Conservation (phyloP, 495 filamentous ascomycete genomes). For the Penicillium argentinense region DNA sequence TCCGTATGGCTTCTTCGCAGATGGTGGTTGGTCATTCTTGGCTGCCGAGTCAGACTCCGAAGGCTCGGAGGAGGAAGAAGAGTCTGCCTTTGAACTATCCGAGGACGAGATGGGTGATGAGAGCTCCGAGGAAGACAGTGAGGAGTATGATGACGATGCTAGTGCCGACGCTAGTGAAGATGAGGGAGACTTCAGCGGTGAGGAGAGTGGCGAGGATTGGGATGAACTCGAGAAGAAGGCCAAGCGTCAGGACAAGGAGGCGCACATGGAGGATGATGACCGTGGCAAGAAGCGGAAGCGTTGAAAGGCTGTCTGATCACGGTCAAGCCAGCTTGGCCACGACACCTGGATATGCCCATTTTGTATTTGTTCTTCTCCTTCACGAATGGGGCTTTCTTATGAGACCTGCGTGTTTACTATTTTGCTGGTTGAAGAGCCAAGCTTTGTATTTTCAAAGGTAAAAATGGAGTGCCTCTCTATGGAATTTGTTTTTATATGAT, state of each 20-base stretch:
- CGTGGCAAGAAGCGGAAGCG: conserved; percentile 58
- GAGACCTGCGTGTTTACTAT: no score
- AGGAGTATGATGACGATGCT: conserved; percentile 92
- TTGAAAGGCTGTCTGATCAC: no score
- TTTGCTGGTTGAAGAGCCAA: no score
- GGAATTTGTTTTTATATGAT: no score
- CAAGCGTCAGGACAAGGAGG: conserved; percentile 80
- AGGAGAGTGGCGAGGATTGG: conserved; percentile 87
- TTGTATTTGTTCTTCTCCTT: conserved; percentile 3
- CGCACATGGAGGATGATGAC: conserved; percentile 69
- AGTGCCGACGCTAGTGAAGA: conserved; percentile 71
- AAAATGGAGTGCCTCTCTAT: no score
- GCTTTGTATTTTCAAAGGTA: no score
- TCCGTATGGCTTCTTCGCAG: conserved; percentile 89
- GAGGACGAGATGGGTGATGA: conserved; percentile 84
- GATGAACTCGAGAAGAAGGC: conserved; percentile 90
- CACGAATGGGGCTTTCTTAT: no score
- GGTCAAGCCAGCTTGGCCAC: no score
- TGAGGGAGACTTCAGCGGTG: conserved; percentile 63
- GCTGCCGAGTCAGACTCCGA: conserved; percentile 85
- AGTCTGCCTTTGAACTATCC: conserved; percentile 85
- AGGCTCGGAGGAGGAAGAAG: conserved; percentile 78
- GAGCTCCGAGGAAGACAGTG: conserved; percentile 82
- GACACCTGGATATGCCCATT: no score
- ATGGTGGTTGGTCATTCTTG: conserved; percentile 96